Evolutionary conservation across 1,284 basidiomycete genomes (phyloP), one percentile per base, ranked within the genome.

Genomic region (Apiotrichum gamsii): DNA sequence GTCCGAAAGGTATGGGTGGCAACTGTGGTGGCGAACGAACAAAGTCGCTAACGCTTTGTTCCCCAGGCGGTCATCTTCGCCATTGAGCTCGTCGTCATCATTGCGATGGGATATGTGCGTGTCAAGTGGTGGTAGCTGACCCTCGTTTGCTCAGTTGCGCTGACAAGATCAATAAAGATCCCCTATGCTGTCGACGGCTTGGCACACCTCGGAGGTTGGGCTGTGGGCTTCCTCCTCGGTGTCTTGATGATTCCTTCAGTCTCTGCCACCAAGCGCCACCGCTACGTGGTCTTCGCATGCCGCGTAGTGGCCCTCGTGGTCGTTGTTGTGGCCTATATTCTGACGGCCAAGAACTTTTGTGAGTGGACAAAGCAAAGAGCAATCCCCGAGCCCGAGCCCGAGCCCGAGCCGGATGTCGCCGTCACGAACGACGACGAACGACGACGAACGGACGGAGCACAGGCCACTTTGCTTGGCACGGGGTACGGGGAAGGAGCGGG

Each of bases 201-300:
- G 28, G 70, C 76, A 0, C 75, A 78, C 54, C 67, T 76, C 16
- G 75, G 75, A 5, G 69, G 69, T 13, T 69, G 61, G 43, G 66
- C 65, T 16, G 86, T 91, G 81, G 90, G 90, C 10, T 75, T 96
- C 3, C 77, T 96, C 8, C 78, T 85, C 29, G 74, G 75, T 0
- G 82, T 85, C 45, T 78, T 85, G 3, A 81, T 97, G 54, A 90
- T 93, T 62, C 93, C 91, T 5, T 82, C 91, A n/a, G 88, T 96
- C 51, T 86, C 82, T 57, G 76, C 76, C 16, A 84, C 87, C 1
- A 82, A 77, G 48, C 77, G 81, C 13, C 90, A 93, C 64, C 79
- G 79, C 47, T 63, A 79, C n/a, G 78, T 87, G 38, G 81, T 85
- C 57, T 90, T 86, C 82, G 73, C 61, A 29, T 79, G 86, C 59